phyloP scores from a whole-genome alignment of 495 filamentous ascomycete species.

The Aspergillus funiculosus region DNA sequence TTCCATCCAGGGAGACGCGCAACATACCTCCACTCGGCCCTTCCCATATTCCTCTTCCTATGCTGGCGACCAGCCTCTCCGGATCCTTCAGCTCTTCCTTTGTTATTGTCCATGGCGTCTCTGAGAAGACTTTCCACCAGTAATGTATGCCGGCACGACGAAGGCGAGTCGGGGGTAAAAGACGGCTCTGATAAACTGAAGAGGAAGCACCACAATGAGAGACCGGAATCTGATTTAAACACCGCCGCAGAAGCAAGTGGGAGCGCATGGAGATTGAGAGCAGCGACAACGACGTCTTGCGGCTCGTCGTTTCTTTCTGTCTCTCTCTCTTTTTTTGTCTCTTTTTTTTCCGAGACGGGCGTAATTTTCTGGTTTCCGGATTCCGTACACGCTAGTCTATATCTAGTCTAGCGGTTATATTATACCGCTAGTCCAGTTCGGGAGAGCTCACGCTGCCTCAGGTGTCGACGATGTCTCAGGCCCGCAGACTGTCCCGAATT shows the following conservation, averaged over 20 bases:
- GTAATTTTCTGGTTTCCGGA: background rate
- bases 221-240: slow-evolving; percentile 4
- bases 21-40: slow-evolving; percentile 58
- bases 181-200: background rate
- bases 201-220: slow-evolving; percentile 1
- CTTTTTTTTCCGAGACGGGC: background rate
- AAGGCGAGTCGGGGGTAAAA: background rate
- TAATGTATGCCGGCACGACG: background rate
- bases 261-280: slow-evolving; percentile 15
- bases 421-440: background rate
- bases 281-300: background rate
- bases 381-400: background rate
- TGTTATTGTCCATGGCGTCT: slow-evolving; percentile 37
- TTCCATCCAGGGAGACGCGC: background rate
- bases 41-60: slow-evolving; percentile 62
- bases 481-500: background rate
- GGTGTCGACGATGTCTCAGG: background rate
- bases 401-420: background rate
- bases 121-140: slow-evolving; percentile 4
- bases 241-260: slow-evolving; percentile 13
- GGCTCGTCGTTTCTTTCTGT: background rate
- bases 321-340: slow-evolving; percentile 1
- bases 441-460: slow-evolving; percentile 3
- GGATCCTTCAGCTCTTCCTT: slow-evolving; percentile 33
- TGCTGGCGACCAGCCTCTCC: slow-evolving; percentile 38